Evolutionary conservation across 352 stramenopile species (phyloP).

Genomic region (Phytophthora hibernalis): DNA sequence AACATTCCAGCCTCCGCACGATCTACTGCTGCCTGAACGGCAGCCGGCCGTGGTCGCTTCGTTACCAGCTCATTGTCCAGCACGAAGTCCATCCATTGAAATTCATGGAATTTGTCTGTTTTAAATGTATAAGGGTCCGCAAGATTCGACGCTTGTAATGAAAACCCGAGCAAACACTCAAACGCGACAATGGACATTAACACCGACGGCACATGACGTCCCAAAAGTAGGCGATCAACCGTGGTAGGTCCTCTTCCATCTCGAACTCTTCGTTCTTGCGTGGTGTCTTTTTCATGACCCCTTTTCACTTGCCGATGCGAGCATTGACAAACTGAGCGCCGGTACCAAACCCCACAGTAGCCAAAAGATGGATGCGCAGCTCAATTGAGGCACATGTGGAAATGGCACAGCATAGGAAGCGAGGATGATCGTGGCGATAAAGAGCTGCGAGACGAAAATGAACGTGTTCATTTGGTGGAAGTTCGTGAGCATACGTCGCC

Average conservation of each 20-base stretch:
- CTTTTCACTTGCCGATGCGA: slow-evolving; percentile 73
- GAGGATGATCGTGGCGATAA: slow-evolving; percentile 78
- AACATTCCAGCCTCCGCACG: slow-evolving; percentile 82
- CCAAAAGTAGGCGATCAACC: slow-evolving; percentile 74
- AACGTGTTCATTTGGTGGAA: slow-evolving; percentile 85
- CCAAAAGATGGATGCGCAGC: slow-evolving; percentile 84
- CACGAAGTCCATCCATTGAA: slow-evolving; percentile 73
- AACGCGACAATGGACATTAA: slow-evolving; percentile 70
- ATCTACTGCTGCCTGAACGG: slow-evolving; percentile 65
- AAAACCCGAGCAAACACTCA: slow-evolving; percentile 75
- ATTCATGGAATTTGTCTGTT: slow-evolving; percentile 35
- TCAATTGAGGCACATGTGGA: slow-evolving; percentile 76
- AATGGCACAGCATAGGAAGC: slow-evolving; percentile 77
- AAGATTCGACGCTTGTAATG: slow-evolving; percentile 47
- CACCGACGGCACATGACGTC: slow-evolving; percentile 71
- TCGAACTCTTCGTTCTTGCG: slow-evolving; percentile 85
- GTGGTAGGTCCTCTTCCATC: slow-evolving; percentile 62
- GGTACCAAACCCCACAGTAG: slow-evolving; percentile 85
- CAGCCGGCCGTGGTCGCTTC: slow-evolving; percentile 52
- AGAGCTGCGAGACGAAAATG: slow-evolving; percentile 88
- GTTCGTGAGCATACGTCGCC: slow-evolving; percentile 83
- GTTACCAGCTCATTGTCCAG: slow-evolving; percentile 55
- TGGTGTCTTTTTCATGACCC: slow-evolving; percentile 86
- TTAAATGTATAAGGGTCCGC: slow-evolving; percentile 21
- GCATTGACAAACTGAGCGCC: slow-evolving; percentile 77